Evolutionary conservation across 305 asterid species (phyloP).

Genomic region (Rubia peregrina): DNA sequence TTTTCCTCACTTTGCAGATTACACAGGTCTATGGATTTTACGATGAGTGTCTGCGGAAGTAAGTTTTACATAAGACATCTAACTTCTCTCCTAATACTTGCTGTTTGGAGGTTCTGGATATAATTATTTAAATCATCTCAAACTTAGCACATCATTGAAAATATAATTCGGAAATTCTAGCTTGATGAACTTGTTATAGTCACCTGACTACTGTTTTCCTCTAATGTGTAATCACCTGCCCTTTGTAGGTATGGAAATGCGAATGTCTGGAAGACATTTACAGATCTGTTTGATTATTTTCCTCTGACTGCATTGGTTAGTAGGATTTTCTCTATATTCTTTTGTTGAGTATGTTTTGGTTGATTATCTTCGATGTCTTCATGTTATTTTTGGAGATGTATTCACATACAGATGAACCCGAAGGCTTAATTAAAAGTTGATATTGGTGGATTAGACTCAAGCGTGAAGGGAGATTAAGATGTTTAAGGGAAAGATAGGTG

Average conservation of each 20-base stretch:
- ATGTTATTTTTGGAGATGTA: neutral
- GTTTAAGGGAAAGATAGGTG: neutral
- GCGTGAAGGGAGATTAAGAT: neutral
- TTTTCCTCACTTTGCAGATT: constrained; percentile 49
- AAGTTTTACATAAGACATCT: constrained; percentile 30
- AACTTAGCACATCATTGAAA: neutral
- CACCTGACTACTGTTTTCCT: neutral
- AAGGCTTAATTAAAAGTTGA: neutral
- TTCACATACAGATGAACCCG: neutral
- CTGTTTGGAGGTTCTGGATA: neutral
- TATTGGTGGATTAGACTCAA: neutral
- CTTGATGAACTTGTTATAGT: neutral
- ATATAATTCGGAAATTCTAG: neutral
- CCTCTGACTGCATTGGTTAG: constrained; percentile 97
- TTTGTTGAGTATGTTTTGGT: neutral
- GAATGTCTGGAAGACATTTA: constrained; percentile 93
- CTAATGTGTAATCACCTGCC: neutral
- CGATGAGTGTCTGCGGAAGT: constrained; percentile 96
- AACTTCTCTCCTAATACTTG: neutral
- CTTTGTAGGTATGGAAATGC: constrained; percentile 83
- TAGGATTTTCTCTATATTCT: constrained; percentile 4
- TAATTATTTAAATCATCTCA: neutral
- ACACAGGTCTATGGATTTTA: constrained; percentile 98
- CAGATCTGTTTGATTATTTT: constrained; percentile 92
- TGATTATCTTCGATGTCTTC: neutral